Percentiles rank a stretch among this genome's conserved stretches.
Evolutionary conservation across 371 early-diverging fungal species (phyloP).

Genomic region (Mucor sp.): DNA sequence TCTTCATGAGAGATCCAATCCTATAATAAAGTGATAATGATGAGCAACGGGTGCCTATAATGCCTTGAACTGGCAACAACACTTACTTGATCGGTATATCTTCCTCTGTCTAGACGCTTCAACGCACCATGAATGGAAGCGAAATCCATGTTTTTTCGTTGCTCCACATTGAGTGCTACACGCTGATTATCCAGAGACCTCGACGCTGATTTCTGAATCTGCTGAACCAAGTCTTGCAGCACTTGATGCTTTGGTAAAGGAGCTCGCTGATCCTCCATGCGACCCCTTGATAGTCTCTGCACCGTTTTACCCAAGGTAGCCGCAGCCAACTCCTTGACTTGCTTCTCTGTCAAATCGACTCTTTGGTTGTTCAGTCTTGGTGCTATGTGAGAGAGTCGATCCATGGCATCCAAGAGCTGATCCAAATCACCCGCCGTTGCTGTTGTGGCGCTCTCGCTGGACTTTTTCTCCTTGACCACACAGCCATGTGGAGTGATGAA

Average conservation of each 20-base stretch:
- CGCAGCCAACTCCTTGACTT: constrained; percentile 39
- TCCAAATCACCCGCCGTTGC: constrained; percentile 36
- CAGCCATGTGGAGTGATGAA: background rate
- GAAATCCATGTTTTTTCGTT: constrained; percentile 26
- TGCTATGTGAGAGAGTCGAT: constrained; percentile 44
- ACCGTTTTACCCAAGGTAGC: constrained; percentile 32
- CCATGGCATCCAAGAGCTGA: constrained; percentile 53
- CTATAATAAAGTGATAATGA: constrained; percentile 21
- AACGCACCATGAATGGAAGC: constrained; percentile 21
- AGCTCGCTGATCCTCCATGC: constrained; percentile 41
- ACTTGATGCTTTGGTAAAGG: constrained; percentile 11
- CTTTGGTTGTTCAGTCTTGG: constrained; percentile 58
- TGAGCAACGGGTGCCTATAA: background rate
- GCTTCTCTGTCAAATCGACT: constrained; percentile 43
- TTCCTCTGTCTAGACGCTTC: constrained; percentile 27
- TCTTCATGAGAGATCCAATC: constrained; percentile 50
- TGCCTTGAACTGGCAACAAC: background rate
- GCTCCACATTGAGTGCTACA: constrained; percentile 9
- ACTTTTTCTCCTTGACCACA: background rate
- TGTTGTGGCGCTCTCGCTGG: too few relatives aligned
- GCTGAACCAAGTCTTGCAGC: constrained; percentile 21
- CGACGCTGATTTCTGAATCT: constrained; percentile 29
- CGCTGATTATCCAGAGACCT: constrained; percentile 39
- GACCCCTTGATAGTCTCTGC: constrained; percentile 34
- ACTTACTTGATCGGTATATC: constrained; percentile 35